phyloP scores from a whole-genome alignment of 805 yeast genomes.

The Pichia deserticola region DNA sequence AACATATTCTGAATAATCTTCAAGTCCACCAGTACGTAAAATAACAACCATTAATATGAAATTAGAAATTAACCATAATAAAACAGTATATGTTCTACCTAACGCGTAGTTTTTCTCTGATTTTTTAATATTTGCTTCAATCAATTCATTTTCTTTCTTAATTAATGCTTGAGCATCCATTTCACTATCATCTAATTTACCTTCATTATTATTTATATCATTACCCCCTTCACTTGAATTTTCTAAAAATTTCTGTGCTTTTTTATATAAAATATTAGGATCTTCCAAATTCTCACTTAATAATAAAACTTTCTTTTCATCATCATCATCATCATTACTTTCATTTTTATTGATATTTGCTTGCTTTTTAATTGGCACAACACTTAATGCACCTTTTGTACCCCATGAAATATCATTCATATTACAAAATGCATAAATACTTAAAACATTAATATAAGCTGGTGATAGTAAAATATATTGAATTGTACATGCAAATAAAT shows the following conservation, averaged over 20 bases:
- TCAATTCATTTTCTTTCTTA: slow-evolving; percentile 3
- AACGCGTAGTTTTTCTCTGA: slow-evolving; percentile 72
- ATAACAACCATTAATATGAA: slow-evolving; percentile 74
- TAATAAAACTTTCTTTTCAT: slow-evolving; percentile 19
- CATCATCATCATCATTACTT: background rate
- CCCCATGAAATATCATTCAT: slow-evolving; percentile 98
- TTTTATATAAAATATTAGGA: slow-evolving; percentile 23
- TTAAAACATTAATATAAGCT: slow-evolving; percentile 81
- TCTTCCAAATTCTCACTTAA: slow-evolving; percentile 26
- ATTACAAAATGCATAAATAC: slow-evolving; percentile 93
- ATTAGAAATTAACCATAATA: slow-evolving; percentile 81
- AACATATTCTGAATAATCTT: slow-evolving; percentile 26
- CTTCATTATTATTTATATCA: slow-evolving; percentile 38
- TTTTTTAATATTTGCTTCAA: slow-evolving; percentile 11
- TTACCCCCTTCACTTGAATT: slow-evolving; percentile 8
- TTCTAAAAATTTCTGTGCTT: slow-evolving; percentile 20
- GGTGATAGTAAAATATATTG: slow-evolving; percentile 83
- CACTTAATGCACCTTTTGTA: slow-evolving; percentile 72
- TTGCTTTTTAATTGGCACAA: slow-evolving; percentile 60
- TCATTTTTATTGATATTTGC: slow-evolving; percentile 13
- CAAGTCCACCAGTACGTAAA: slow-evolving; percentile 73
- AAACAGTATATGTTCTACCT: slow-evolving; percentile 79
- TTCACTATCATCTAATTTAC: slow-evolving; percentile 35
- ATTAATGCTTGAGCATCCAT: slow-evolving; percentile 31
- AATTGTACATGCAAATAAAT: slow-evolving; percentile 74